These are phyloP conservation scores for Ustilago esculenta DNA, from an alignment of 1,284 basidiomycete species.

Conservation along the genomic window DNA sequence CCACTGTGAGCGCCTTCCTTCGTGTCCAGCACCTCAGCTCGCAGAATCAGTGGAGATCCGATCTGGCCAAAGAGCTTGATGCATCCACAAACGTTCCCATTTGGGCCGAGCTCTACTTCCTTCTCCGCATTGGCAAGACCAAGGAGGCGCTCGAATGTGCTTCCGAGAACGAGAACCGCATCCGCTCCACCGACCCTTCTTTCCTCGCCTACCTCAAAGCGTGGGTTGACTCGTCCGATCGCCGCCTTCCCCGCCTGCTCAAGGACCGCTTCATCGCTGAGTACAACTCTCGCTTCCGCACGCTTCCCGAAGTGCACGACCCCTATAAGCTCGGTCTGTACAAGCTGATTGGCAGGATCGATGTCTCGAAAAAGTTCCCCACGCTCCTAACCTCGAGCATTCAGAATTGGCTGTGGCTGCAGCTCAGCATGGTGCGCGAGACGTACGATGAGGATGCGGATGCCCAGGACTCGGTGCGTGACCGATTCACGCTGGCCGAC, in stretches of 20 bases:
- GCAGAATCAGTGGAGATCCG: constrained; percentile 58
- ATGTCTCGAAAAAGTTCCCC: constrained; percentile 82
- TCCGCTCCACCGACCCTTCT: constrained; percentile 82
- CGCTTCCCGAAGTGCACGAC: constrained; percentile 72
- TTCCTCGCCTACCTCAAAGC: constrained; percentile 86
- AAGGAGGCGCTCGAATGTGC: constrained; percentile 80
- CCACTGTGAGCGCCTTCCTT: constrained; percentile 74
- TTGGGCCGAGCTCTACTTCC: constrained; percentile 91
- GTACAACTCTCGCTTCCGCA: constrained; percentile 85
- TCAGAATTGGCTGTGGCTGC: constrained; percentile 99
- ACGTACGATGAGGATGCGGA: constrained; percentile 50
- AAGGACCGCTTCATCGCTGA: constrained; percentile 85
- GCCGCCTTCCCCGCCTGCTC: constrained; percentile 43
- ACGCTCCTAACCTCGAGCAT: constrained; percentile 87
- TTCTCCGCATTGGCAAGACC: constrained; percentile 84
- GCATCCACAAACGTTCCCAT: constrained; percentile 71
- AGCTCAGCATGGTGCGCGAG: constrained; percentile 78
- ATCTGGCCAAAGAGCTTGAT: constrained; percentile 58
- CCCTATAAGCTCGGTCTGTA: constrained; percentile 96
- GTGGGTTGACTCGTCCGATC: constrained; percentile 75
- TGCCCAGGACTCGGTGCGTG: constrained; percentile 60
- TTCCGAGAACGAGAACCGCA: constrained; percentile 76
- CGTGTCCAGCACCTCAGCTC: constrained; percentile 58
- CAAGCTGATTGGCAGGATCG: constrained; percentile 92
- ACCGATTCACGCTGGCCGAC: constrained; percentile 77